Evolutionary conservation across 2,329 filamentous ascomycete genomes (phyloP), one percentile per base, ranked within the genome.

Genomic region (Diaporthe vaccinii): DNA sequence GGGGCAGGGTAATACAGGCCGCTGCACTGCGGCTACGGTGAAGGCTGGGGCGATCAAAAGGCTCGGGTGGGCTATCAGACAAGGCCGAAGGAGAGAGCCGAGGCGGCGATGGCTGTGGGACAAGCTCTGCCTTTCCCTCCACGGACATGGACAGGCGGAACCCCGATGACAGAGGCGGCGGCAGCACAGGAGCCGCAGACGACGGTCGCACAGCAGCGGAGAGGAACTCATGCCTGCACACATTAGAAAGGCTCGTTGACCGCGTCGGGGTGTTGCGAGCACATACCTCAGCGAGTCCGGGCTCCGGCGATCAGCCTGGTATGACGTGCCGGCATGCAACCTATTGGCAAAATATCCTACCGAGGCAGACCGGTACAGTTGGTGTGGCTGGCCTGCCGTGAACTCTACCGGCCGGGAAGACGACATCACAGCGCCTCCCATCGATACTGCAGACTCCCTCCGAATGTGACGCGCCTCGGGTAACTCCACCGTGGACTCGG

Each of bases 111-210:
- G 80, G 80, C 70, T 91, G 93, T 2, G 93, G 94, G 31, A 96
- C 91, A 70, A 98, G 88, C 80, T 96, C 93, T n/a, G 96, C 96
- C 81, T 96, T 96, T 78, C 96, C 96, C 81, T 98, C 95, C 44
- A 96, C 89, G 25, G 95, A 97, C 80, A 97, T 91, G 2, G 94
- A 95, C 39, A 98, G 88, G 67, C 95, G 92, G 74, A 98, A 89
- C 39, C 90, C 89, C 67, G 90, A 90, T n/a, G 84, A 84, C 69
- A 83, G 84, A 67, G 82, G 83, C 67, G 82, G 80, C 72, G 85
- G 81, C 20, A 85, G 81, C 65, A 83, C 72, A 2, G 86, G 85
- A n/a, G 83, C 81, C 62, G 83, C 82, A 31, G 84, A 84, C 12
- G 86, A 85, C 77, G 83, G 85, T 65, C 84, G 84, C 1, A 86